phyloP scores from a whole-genome alignment of 352 stramenopile genomes.

The Phytophthora palmivora region DNA sequence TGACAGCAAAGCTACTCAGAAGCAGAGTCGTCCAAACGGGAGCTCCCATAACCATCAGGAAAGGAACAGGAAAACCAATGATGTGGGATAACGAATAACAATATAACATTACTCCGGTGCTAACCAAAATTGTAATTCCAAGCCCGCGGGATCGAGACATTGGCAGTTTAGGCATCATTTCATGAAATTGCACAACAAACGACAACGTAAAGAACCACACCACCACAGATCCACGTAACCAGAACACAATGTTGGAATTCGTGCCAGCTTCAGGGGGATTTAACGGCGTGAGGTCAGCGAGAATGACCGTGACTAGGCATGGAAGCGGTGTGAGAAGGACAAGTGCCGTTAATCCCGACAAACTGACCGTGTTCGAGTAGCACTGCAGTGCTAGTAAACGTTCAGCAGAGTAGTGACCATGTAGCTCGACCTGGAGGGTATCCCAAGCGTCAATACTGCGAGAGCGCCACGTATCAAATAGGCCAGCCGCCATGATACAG shows the following conservation, averaged over 20 bases:
- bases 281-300: neutral
- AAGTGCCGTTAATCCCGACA: neutral
- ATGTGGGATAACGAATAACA: too few species aligned
- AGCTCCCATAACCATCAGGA: too few species aligned
- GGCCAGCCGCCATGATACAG: too few species aligned
- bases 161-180: too few species aligned
- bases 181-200: neutral
- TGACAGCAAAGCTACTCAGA: too few species aligned
- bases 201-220: conserved; percentile 1
- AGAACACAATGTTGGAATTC: neutral
- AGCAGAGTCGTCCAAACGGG: too few species aligned
- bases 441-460: too few species aligned
- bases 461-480: too few species aligned
- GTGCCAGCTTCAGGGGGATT: neutral
- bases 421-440: neutral
- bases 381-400: neutral
- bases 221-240: neutral
- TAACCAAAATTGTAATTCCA: too few species aligned
- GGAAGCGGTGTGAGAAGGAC: neutral
- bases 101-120: too few species aligned
- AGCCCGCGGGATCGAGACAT: too few species aligned
- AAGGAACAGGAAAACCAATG: too few species aligned
- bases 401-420: neutral
- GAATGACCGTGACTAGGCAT: neutral
- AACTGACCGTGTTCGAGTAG: neutral